Conservation (phyloP, 2,329 filamentous ascomycete genomes). For the Penicillium sclerotiorum region DNA sequence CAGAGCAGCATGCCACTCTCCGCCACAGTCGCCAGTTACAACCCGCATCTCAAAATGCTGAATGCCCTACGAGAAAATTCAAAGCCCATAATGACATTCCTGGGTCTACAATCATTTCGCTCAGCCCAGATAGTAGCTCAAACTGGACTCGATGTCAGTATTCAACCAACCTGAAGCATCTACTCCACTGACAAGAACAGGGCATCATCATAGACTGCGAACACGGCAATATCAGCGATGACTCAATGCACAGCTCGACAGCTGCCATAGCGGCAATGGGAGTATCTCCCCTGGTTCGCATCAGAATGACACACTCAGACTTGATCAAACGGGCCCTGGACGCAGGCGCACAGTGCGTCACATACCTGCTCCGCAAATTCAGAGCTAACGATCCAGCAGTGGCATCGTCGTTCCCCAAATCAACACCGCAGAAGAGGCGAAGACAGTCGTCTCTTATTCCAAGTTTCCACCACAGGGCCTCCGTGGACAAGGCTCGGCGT, state of each 20-base stretch:
- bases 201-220: constrained; percentile 25
- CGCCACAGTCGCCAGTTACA: constrained; percentile 10
- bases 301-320: constrained; percentile 22
- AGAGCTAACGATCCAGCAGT: constrained; percentile 25
- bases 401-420: constrained; percentile 47
- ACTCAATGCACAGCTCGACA: constrained; percentile 27
- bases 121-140: constrained; percentile 23
- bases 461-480: constrained; percentile 34
- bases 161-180: neutral
- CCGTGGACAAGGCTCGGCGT: constrained; percentile 30
- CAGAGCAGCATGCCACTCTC: constrained; percentile 3
- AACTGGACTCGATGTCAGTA: constrained; percentile 22
- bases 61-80: constrained; percentile 17
- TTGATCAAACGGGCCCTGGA: constrained; percentile 31
- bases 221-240: constrained; percentile 29
- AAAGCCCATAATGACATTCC: constrained; percentile 25
- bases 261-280: constrained; percentile 27
- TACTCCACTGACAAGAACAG: neutral
- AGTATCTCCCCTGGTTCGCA: constrained; percentile 28
- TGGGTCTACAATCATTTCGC: constrained; percentile 23
- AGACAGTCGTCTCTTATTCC: constrained; percentile 21
- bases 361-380: neutral
- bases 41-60: constrained; percentile 17
- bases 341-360: constrained; percentile 27
- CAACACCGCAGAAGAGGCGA: constrained; percentile 55